A percentile compares a stretch with the other conserved stretches of the same genome.
Conservation (phyloP, 371 early-diverging fungal genomes). For the Coemansia sp. region DNA sequence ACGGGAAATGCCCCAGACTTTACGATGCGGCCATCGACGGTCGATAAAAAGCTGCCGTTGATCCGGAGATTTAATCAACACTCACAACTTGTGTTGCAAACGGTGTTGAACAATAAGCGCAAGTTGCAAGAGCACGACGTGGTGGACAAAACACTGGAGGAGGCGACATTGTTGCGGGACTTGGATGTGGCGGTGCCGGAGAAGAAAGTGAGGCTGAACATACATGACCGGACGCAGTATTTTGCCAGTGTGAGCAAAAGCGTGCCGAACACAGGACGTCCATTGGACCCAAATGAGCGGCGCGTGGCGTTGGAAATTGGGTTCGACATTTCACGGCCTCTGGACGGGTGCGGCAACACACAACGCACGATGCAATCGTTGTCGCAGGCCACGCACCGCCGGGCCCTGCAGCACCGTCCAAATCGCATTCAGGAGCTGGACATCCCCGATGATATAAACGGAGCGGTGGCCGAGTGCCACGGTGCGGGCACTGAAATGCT, state of each 20-base stretch:
- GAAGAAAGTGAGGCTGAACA: slow-evolving; percentile 62
- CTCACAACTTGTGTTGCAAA: slow-evolving; percentile 78
- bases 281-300: background rate
- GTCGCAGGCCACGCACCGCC: slow-evolving; percentile 22
- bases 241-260: slow-evolving; percentile 65
- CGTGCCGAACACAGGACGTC: background rate
- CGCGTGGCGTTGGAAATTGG: slow-evolving; percentile 12
- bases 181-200: slow-evolving; percentile 58
- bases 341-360: slow-evolving; percentile 26
- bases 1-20: slow-evolving; percentile 82
- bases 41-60: slow-evolving; percentile 68
- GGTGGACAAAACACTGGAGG: slow-evolving; percentile 55
- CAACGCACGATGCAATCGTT: slow-evolving; percentile 32
- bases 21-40: slow-evolving; percentile 81
- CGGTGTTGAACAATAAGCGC: slow-evolving; percentile 37
- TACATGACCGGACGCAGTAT: slow-evolving; percentile 74
- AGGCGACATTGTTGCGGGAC: slow-evolving; percentile 66
- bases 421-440: slow-evolving; percentile 44
- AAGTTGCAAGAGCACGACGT: background rate
- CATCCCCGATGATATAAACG: slow-evolving; percentile 39
- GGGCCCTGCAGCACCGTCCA: slow-evolving; percentile 23
- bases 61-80: slow-evolving; percentile 89
- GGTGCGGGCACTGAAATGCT: slow-evolving; percentile 51
- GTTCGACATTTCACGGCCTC: slow-evolving; percentile 39
- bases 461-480: slow-evolving; percentile 42